Conservation (phyloP, 2,329 filamentous ascomycete species). For the Epichloe amarillans region DNA sequence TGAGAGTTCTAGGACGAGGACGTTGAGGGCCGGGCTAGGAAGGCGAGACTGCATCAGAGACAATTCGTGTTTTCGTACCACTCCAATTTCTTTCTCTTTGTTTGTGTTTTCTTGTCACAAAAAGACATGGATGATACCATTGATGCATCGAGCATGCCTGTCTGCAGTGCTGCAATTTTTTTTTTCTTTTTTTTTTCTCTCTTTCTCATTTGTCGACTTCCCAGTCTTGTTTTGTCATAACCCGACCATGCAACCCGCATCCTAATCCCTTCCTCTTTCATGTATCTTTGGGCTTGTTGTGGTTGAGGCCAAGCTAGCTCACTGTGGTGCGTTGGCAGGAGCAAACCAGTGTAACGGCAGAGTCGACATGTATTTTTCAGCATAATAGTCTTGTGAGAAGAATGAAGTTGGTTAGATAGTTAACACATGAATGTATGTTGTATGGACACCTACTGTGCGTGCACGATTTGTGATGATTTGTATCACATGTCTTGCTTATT, state of each 20-base stretch:
- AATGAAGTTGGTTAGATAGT: not conserved
- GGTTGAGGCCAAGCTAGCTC: not conserved
- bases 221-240: conserved; percentile 5
- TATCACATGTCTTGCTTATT: too few relatives aligned
- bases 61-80: not conserved
- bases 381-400: not conserved
- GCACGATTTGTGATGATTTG: too few relatives aligned
- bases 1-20: not conserved
- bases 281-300: not conserved
- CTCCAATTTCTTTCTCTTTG: conserved; percentile 12
- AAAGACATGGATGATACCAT: conserved; percentile 30
- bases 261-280: not conserved
- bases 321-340: not conserved
- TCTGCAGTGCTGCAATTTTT: conserved; percentile 12
- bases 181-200: conserved; percentile 9
- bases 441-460: not conserved
- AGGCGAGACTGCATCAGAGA: not conserved
- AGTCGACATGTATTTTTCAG: not conserved
- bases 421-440: not conserved
- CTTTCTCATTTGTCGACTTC: conserved; percentile 11
- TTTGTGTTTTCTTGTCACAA: conserved; percentile 18
- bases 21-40: not conserved
- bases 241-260: not conserved
- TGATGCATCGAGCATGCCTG: conserved; percentile 23
- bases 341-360: not conserved